These are phyloP conservation scores for Ceratocystis huliohia DNA, from an alignment of 2,329 filamentous ascomycete genomes.

Conservation along the genomic window DNA sequence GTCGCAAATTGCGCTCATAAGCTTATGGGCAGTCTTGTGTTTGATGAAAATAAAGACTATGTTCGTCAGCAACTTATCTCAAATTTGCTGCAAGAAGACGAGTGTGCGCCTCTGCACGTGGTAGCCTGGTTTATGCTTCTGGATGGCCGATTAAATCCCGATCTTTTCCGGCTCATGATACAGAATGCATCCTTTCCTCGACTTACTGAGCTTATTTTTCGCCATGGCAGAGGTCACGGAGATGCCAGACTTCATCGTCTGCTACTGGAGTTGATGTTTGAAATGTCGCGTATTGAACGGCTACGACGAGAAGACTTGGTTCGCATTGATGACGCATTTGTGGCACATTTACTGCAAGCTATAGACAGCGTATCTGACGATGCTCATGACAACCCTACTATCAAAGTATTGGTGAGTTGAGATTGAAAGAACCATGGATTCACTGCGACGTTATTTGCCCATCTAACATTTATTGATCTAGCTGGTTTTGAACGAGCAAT, in stretches of 20 bases:
- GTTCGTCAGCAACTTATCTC: constrained; percentile 87
- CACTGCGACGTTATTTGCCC: not conserved
- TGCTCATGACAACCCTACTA: constrained; percentile 80
- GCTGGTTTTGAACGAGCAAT: constrained; percentile 96
- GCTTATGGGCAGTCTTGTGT: constrained; percentile 64
- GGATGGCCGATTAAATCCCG: constrained; percentile 68
- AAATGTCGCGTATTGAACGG: constrained; percentile 87
- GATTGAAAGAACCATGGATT: not conserved
- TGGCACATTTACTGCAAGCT: constrained; percentile 70
- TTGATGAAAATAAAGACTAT: constrained; percentile 64
- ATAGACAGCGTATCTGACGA: constrained; percentile 83
- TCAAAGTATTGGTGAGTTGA: constrained; percentile 66
- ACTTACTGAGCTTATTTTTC: constrained; percentile 61
- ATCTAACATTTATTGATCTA: constrained; percentile 29
- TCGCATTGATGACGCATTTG: constrained; percentile 68
- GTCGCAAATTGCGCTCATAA: constrained; percentile 67
- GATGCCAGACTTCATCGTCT: constrained; percentile 57
- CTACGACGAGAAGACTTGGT: constrained; percentile 63
- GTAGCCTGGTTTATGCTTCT: constrained; percentile 75
- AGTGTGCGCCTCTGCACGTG: constrained; percentile 63
- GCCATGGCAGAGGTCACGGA: constrained; percentile 19
- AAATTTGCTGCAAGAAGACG: constrained; percentile 81
- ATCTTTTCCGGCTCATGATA: constrained; percentile 76
- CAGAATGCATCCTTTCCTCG: constrained; percentile 71
- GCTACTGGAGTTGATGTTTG: constrained; percentile 80